Evolutionary conservation across 768 basidiomycete genomes (phyloP).

Genomic region (Phaffia australis): DNA sequence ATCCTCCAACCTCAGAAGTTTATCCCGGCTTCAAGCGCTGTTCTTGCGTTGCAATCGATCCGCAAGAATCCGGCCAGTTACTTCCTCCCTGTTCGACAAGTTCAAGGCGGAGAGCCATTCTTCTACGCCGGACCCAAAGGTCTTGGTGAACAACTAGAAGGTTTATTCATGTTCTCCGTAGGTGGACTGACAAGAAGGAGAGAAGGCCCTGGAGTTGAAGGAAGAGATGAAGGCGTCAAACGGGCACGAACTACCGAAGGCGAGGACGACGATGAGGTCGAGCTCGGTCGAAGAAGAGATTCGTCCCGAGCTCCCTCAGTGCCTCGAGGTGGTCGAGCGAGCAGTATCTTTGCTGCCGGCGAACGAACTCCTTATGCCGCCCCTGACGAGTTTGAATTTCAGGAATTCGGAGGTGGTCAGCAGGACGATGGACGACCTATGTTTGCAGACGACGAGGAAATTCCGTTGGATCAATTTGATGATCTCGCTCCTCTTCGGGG

Average conservation of each 20-base stretch:
- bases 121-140: slow-evolving; percentile 71
- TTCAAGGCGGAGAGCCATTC: slow-evolving; percentile 43
- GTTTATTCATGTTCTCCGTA: slow-evolving; percentile 72
- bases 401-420: slow-evolving; percentile 48
- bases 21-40: slow-evolving; percentile 69
- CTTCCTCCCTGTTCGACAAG: slow-evolving; percentile 72
- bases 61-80: slow-evolving; percentile 70
- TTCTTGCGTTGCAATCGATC: slow-evolving; percentile 78
- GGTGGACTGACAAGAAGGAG: slow-evolving; percentile 48
- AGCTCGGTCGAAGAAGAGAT: slow-evolving; percentile 61
- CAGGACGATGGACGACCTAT: slow-evolving; percentile 2
- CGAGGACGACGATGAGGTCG: slow-evolving; percentile 53
- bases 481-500: too few relatives aligned
- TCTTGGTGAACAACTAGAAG: slow-evolving; percentile 62
- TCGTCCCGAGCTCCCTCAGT: slow-evolving; percentile 38
- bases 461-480: too few relatives aligned
- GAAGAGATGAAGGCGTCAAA: slow-evolving; percentile 30
- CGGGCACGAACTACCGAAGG: slow-evolving; percentile 45
- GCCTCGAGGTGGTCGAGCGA: slow-evolving; percentile 47
- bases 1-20: slow-evolving; percentile 50
- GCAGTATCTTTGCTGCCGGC: slow-evolving; percentile 45
- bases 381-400: slow-evolving; percentile 40
- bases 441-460: slow-evolving; percentile 15
- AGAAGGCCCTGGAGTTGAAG: slow-evolving; percentile 45
- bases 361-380: slow-evolving; percentile 27